Percentiles rank a stretch among this genome's conserved stretches.
phyloP scores from a whole-genome alignment of 2,329 filamentous ascomycete genomes.

The Pestalotiopsis sp. region DNA sequence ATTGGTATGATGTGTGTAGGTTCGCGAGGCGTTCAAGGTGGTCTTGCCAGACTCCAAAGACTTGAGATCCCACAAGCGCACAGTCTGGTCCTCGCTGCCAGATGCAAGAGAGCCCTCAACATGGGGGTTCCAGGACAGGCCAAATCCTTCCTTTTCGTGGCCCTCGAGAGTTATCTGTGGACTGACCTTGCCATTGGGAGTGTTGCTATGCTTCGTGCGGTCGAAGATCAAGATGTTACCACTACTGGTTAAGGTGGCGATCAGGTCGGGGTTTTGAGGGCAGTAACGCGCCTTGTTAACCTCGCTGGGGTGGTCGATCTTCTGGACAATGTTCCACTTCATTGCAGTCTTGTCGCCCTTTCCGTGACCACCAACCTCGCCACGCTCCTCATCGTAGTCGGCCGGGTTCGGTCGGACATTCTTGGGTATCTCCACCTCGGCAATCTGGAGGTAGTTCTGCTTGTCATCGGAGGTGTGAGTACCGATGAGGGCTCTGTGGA shows the following conservation, averaged over 20 bases:
- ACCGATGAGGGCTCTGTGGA: slow-evolving; percentile 88
- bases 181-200: slow-evolving; percentile 74
- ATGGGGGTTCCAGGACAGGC: slow-evolving; percentile 89
- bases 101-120: slow-evolving; percentile 81
- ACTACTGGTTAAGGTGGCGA: slow-evolving; percentile 89
- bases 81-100: slow-evolving; percentile 89
- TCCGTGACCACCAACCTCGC: slow-evolving; percentile 93
- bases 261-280: slow-evolving; percentile 95
- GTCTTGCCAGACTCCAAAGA: slow-evolving; percentile 72
- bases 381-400: slow-evolving; percentile 89
- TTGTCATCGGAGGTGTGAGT: slow-evolving; percentile 90
- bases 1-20: slow-evolving; percentile 85
- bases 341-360: slow-evolving; percentile 75
- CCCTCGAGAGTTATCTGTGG: slow-evolving; percentile 85
- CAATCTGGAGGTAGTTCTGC: slow-evolving; percentile 92
- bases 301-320: slow-evolving; percentile 94
- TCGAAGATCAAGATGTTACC: slow-evolving; percentile 92
- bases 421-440: slow-evolving; percentile 90
- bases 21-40: slow-evolving; percentile 70
- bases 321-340: slow-evolving; percentile 91
- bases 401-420: slow-evolving; percentile 71
- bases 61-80: slow-evolving; percentile 88
- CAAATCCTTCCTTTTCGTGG: slow-evolving; percentile 88
- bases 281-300: slow-evolving; percentile 99
- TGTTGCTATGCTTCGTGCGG: slow-evolving; percentile 86